Evolutionary conservation across 768 basidiomycete genomes (phyloP), one percentile per base, ranked within the genome.

Genomic region (Boletus rufocinnamomeus): DNA sequence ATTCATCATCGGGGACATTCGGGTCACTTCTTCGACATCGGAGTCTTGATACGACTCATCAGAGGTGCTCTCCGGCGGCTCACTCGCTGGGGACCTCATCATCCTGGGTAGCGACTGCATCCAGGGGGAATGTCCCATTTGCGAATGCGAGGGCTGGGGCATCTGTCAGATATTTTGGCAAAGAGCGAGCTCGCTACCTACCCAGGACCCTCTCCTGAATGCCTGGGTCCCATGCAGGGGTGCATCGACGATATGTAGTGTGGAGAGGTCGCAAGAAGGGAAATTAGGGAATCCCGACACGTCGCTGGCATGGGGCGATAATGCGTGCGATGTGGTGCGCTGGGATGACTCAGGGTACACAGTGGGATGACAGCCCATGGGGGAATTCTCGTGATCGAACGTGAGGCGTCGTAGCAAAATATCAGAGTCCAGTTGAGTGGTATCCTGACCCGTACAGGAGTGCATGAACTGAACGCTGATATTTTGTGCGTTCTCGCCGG

Each of bases 1-100:
- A 45, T 64, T 68, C 63, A 70, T 62, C 72, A 74, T 68, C 50
- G 70, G 73, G 2, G 59, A 73, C 67, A 74, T 74, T 28, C 50
- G 49, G 47, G 43, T 63, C 44, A 14, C 50, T 28, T 71, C 73
- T 27, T 70, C 69, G 38, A 35, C 53, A 40, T 70, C 73, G 7
- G 73, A 71, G 44, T 66, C 73, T 52, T 65, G 72, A 50, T 57
- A 60, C 16, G 66, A 73, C 43, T 69, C 63, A 35, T 69, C 71
- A 10, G 69, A 69, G 49, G 58, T 72, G 58, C 69, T 70, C 47
- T 73, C 72, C 1, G 72, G 58, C 10, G 68, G 68, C 32, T 69
- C 60, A 45, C 73, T 73, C 19, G 60, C 68, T 4, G 73, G 68
- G 21, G 73, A 74, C 55, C 62, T 60, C 25, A 43, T 11, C n/a